Evolutionary conservation across 164 flowering plant genomes (phyloP).

Genomic region (Tetracentron sinense): DNA sequence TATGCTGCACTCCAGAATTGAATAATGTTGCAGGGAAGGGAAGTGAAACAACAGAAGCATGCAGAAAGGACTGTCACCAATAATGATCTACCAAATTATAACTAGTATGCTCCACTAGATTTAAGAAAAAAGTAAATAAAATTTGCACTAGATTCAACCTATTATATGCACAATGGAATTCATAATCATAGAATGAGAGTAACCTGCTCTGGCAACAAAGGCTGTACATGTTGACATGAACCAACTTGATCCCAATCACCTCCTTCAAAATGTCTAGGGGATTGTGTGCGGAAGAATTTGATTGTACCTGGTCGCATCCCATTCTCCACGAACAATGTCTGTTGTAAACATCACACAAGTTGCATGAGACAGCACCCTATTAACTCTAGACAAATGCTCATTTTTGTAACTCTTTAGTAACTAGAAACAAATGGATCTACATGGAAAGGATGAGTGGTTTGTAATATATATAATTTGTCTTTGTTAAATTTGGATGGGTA

Average conservation of each 20-base stretch:
- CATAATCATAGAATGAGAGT: constrained; percentile 1
- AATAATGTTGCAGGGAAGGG: not conserved
- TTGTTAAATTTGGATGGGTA: no score
- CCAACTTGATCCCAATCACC: constrained; percentile 99
- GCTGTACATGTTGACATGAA: constrained; percentile 62
- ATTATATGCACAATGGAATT: not conserved
- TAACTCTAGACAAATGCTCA: not conserved
- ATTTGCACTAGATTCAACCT: not conserved
- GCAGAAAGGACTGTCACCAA: not conserved
- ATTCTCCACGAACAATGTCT: constrained; percentile 56
- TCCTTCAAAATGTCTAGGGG: constrained; percentile 97
- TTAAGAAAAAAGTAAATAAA: not conserved
- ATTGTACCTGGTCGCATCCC: constrained; percentile 35
- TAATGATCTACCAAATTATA: not conserved
- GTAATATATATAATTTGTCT: no score
- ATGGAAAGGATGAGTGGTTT: no score
- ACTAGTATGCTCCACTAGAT: not conserved
- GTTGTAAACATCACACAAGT: not conserved
- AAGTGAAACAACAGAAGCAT: not conserved
- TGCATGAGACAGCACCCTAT: not conserved
- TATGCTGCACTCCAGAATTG: no score
- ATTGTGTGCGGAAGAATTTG: constrained; percentile 81
- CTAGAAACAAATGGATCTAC: no score
- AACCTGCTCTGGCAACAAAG: constrained; percentile 62
- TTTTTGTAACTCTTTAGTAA: not conserved